Evolutionary conservation across 306 rosid genomes (phyloP).

Genomic region (Corylus avellana): DNA sequence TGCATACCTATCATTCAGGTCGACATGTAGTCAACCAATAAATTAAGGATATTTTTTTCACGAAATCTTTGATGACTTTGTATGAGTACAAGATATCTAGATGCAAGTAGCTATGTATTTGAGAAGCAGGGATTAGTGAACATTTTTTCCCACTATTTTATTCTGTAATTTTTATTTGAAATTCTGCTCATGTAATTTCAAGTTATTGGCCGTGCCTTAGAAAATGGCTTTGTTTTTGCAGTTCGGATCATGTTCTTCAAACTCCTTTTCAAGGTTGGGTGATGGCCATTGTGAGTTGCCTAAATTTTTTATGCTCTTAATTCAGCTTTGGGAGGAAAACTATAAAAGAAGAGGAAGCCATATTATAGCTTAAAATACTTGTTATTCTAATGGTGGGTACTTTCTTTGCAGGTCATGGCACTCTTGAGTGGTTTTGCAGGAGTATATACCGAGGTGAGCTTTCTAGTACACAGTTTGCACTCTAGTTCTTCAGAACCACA

Average conservation of each 20-base stretch:
- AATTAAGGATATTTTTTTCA: constrained; percentile 8
- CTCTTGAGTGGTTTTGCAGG: constrained; percentile 95
- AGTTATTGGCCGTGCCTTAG: constrained; percentile 24
- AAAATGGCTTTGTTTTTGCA: constrained; percentile 35
- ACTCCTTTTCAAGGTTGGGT: constrained; percentile 7
- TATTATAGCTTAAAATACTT: constrained; percentile 17
- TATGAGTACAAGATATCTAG: not conserved
- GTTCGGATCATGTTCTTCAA: constrained; percentile 55
- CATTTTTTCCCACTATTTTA: not conserved
- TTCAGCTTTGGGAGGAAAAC: constrained; percentile 4
- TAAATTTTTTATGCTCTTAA: constrained; percentile 4
- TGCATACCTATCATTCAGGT: constrained; percentile 1
- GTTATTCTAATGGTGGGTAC: constrained; percentile 24
- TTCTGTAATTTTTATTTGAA: constrained; percentile 9
- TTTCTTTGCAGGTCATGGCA: constrained; percentile 77
- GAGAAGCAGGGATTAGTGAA: constrained; percentile 15
- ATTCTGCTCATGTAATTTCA: constrained; percentile 10
- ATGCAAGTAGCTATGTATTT: constrained; percentile 13
- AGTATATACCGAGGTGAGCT: too few species aligned
- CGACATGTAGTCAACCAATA: constrained; percentile 1
- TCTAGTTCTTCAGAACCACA: too few species aligned
- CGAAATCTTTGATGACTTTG: not conserved
- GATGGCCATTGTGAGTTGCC: not conserved
- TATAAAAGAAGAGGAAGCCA: not conserved
- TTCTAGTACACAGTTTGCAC: too few species aligned